Percentiles rank a stretch among this genome's conserved stretches.
phyloP scores from a whole-genome alignment of 2,329 filamentous ascomycete genomes.

The Mycogone perniciosa region DNA sequence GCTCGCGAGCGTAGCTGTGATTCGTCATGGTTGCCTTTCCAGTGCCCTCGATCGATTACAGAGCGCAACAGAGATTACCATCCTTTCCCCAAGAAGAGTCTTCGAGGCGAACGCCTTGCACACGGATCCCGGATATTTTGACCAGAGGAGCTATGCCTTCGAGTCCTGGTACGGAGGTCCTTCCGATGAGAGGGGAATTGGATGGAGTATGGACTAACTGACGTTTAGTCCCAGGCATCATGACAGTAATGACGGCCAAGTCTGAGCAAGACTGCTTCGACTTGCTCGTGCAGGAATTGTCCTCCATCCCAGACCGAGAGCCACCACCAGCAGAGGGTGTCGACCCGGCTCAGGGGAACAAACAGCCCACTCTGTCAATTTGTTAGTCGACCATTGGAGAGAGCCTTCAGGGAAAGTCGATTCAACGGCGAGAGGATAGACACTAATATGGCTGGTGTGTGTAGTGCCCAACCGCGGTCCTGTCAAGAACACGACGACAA shows the following conservation, averaged over 20 bases:
- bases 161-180: background rate
- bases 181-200: background rate
- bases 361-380: background rate
- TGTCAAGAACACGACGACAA: constrained; percentile 17
- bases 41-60: too few relatives aligned
- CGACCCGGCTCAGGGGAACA: background rate
- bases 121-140: background rate
- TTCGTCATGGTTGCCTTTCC: too few relatives aligned
- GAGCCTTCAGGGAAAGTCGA: background rate
- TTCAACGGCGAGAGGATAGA: too few relatives aligned
- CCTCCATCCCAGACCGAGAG: constrained; percentile 23
- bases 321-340: background rate
- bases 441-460: background rate
- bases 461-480: background rate
- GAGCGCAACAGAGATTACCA: too few relatives aligned
- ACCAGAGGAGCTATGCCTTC: background rate
- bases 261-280: constrained; percentile 23
- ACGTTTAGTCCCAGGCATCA: background rate
- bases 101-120: background rate
- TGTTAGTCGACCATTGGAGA: background rate
- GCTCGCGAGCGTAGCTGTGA: too few relatives aligned
- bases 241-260: constrained; percentile 12
- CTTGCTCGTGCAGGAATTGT: constrained; percentile 19
- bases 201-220: background rate
- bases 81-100: background rate